These are phyloP conservation scores for Trematosphaeria pertusa DNA, from an alignment of 2,329 filamentous ascomycete genomes.

Conservation along the genomic window DNA sequence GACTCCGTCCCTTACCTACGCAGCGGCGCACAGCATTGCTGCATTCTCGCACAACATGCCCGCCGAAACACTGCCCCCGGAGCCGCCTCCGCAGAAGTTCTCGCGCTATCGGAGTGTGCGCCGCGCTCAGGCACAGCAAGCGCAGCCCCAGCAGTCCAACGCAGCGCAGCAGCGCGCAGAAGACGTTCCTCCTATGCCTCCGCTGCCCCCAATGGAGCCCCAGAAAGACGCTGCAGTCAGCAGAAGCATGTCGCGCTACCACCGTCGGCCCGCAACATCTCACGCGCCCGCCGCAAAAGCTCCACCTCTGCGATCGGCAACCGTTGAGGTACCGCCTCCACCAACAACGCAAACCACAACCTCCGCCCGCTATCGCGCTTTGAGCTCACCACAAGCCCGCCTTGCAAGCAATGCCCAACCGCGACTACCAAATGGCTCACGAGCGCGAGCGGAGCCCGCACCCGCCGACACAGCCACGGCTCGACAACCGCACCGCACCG, in stretches of 20 bases:
- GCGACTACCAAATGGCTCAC: slow-evolving; percentile 33
- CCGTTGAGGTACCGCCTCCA: slow-evolving; percentile 25
- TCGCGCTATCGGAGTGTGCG: slow-evolving; percentile 67
- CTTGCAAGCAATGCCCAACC: slow-evolving; percentile 30
- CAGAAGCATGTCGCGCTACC: slow-evolving; percentile 52
- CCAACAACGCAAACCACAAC: slow-evolving; percentile 19
- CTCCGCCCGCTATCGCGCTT: slow-evolving; percentile 33
- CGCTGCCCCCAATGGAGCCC: slow-evolving; percentile 29
- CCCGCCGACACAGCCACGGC: slow-evolving; percentile 23
- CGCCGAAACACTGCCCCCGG: slow-evolving; percentile 35
- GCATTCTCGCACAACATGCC: slow-evolving; percentile 38
- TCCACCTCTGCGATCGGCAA: slow-evolving; percentile 32
- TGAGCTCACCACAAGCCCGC: slow-evolving; percentile 35
- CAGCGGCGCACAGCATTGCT: slow-evolving; percentile 28
- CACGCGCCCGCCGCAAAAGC: slow-evolving; percentile 32
- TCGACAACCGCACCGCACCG: slow-evolving; percentile 22
- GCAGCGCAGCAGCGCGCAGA: slow-evolving; percentile 8
- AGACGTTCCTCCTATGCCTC: slow-evolving; percentile 33
- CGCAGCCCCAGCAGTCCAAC: slow-evolving; percentile 22
- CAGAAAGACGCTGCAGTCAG: slow-evolving; percentile 32
- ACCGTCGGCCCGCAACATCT: slow-evolving; percentile 40
- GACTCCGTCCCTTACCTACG: slow-evolving; percentile 24
- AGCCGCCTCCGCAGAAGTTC: slow-evolving; percentile 52
- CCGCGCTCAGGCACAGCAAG: slow-evolving; percentile 49
- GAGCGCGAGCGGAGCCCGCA: slow-evolving; percentile 24